phyloP scores from a whole-genome alignment of 208 protist genomes.

The Acanthamoeba royreba region DNA sequence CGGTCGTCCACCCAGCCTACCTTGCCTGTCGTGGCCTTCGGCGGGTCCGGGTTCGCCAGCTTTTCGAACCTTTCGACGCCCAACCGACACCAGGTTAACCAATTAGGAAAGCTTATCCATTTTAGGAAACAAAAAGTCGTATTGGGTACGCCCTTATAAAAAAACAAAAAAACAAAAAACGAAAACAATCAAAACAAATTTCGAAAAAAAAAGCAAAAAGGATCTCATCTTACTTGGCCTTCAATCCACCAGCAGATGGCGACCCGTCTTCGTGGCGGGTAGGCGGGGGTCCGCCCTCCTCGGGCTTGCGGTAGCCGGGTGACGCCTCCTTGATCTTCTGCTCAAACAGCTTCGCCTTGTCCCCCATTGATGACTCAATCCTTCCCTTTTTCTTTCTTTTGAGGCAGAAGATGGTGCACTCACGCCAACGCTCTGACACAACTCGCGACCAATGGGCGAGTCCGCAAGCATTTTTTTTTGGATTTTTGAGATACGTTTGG shows the following conservation, averaged over 20 bases:
- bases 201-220: too few relatives aligned
- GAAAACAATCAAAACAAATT: too few relatives aligned
- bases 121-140: neutral
- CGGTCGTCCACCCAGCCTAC: neutral
- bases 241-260: neutral
- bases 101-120: neutral
- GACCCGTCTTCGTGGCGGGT: neutral
- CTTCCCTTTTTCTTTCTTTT: neutral
- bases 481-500: too few relatives aligned
- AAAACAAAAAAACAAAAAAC: too few relatives aligned
- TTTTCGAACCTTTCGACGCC: neutral
- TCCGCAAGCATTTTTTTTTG: too few relatives aligned
- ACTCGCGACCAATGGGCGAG: too few relatives aligned
- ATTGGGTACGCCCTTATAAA: neutral
- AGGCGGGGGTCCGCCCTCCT: neutral
- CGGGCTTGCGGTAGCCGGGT: neutral
- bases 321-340: neutral
- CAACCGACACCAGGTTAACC: neutral
- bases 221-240: neutral
- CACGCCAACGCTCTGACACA: too few relatives aligned
- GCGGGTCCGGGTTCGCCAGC: neutral
- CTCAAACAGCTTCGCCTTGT: neutral
- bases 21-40: neutral
- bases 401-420: too few relatives aligned
- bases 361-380: too few relatives aligned